Percentiles rank a stretch among this genome's conserved stretches.
Conservation (phyloP, 2,329 filamentous ascomycete species). For the Xylaria sp. region DNA sequence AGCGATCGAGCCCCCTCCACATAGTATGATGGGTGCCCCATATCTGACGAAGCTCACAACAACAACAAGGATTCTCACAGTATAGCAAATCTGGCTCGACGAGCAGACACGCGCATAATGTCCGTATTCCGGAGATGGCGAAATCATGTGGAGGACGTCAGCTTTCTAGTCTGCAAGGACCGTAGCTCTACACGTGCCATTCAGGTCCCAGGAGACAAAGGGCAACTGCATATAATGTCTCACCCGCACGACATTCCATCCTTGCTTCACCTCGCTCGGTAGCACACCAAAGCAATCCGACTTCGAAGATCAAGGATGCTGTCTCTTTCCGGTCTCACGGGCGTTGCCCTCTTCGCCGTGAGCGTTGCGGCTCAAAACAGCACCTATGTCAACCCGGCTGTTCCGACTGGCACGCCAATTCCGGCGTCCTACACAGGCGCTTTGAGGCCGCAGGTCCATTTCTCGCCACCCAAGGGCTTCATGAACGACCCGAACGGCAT, state of each 20-base stretch:
- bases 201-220: background rate
- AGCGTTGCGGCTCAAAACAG: constrained; percentile 15
- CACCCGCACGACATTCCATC: background rate
- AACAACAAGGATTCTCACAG: too few relatives aligned
- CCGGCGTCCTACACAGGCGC: constrained; percentile 38
- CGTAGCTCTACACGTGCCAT: background rate
- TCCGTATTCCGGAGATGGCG: too few relatives aligned
- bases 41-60: background rate
- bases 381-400: constrained; percentile 38
- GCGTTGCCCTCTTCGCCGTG: constrained; percentile 2
- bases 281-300: background rate
- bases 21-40: background rate
- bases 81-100: background rate
- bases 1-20: background rate
- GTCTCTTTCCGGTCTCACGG: background rate
- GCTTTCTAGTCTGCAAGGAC: background rate
- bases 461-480: constrained; percentile 57
- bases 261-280: background rate
- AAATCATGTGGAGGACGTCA: too few relatives aligned
- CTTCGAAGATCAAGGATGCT: background rate
- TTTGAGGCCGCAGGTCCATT: constrained; percentile 60
- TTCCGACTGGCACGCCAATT: constrained; percentile 38
- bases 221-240: background rate
- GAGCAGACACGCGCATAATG: too few relatives aligned
- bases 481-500: constrained; percentile 71